Evolutionary conservation across 257 asterid genomes (phyloP).

Genomic region (Scutellaria barbata): DNA sequence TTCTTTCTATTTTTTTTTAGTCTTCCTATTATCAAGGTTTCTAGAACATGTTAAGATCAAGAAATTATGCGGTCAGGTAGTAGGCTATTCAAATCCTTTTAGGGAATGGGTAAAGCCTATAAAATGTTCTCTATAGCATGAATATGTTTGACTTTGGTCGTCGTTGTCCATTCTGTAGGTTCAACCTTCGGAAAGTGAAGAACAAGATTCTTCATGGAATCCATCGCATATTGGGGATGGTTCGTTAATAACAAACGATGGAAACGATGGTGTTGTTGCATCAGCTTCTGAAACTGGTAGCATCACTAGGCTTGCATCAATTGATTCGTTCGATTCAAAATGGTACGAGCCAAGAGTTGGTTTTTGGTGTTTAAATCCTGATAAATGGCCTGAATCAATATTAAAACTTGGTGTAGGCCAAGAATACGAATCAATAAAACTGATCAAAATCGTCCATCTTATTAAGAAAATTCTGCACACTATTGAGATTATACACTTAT

Average conservation of each 20-base stretch:
- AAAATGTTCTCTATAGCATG: background rate
- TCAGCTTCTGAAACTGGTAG: slow-evolving; percentile 73
- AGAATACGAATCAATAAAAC: too few species aligned
- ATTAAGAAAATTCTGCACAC: too few species aligned
- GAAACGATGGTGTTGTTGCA: slow-evolving; percentile 47
- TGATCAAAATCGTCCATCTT: too few species aligned
- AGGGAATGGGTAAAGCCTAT: background rate
- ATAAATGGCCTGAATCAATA: too few species aligned
- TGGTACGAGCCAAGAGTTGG: slow-evolving; percentile 52
- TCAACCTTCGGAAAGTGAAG: slow-evolving; percentile 57
- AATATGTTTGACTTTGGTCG: slow-evolving; percentile 5
- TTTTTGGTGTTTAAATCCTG: background rate
- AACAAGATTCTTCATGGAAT: slow-evolving; percentile 80
- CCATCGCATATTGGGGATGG: slow-evolving; percentile 81
- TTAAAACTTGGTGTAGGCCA: too few species aligned
- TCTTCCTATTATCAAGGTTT: background rate
- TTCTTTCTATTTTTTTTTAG: background rate
- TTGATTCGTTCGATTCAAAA: slow-evolving; percentile 98
- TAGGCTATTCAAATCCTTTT: background rate
- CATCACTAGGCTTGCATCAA: slow-evolving; percentile 93
- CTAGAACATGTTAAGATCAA: background rate
- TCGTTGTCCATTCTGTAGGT: slow-evolving; percentile 39
- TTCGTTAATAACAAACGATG: slow-evolving; percentile 55
- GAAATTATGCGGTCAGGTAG: background rate
- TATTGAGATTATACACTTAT: too few species aligned